Base-by-base conservation (phyloP, 2,329 filamentous ascomycete genomes). In the Penicillium hordei region DNA sequence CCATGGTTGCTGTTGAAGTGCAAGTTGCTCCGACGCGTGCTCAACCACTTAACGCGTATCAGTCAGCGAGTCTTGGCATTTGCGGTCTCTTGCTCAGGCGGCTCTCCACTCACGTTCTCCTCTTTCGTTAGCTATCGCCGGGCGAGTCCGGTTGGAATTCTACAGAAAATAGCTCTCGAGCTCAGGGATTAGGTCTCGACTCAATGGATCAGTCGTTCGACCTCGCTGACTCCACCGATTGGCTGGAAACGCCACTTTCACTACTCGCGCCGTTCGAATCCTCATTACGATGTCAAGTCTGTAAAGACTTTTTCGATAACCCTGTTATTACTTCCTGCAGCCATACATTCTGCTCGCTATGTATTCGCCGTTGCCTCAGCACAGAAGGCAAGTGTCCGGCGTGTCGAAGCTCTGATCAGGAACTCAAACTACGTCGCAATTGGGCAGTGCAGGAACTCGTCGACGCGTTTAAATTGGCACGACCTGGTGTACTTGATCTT, bases 271-370 rank as follows among this genome's bases (percentile, higher is more conserved):
- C 75, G 46, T 69, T 99, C 61, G 94, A 99, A 70, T 87, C 89
- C 59, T 87, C 92, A 3, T 82, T 99, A 21, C 90, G 94, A 67
- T 99, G 94, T 76, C 91, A 97, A 75, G 90, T 99, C 59, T 99
- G 94, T 84, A 97, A 97, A 73, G 95, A 99, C 75, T 96, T 97
- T 76, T 97, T 90, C 79, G 86, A 86, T 60, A 96, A 92, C 50
- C 94, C 94, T 0, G 94, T 99, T 85, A 88, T 97, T 61, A 99
- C 94, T 0, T 90, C 90, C 1, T 99, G 94, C 78, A 89, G 86
- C 53, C 94, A 99, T 73, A 97, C 94, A 0, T 99, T 99, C 71
- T 99, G 94, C 81, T 97, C 93, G 7, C 79, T 96, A 53, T 99
- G 94, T 74, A 97, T 99, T 72, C 89, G 94, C 31, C 84, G 93